Conservation (phyloP, 345 rosid genomes). For the Hibiscus trionum region DNA sequence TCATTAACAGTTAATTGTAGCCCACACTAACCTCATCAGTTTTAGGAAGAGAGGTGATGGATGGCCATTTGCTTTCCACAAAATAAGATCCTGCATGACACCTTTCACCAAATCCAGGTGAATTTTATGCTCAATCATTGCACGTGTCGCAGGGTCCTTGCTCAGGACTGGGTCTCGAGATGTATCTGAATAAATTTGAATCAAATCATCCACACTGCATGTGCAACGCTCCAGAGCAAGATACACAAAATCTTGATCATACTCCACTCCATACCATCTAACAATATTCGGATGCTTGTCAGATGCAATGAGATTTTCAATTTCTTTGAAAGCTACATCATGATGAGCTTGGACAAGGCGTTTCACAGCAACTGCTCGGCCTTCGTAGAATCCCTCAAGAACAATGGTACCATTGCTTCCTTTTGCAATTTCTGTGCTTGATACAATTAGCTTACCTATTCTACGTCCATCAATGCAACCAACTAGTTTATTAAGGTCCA, state of each 20-base stretch:
- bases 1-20: neutral
- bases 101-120: slow-evolving; percentile 39
- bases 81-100: slow-evolving; percentile 28
- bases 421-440: slow-evolving; percentile 74
- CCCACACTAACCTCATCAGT: slow-evolving; percentile 59
- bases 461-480: slow-evolving; percentile 47
- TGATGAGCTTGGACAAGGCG: slow-evolving; percentile 87
- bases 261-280: slow-evolving; percentile 92
- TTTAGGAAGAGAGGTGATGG: slow-evolving; percentile 62
- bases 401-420: slow-evolving; percentile 94
- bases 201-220: slow-evolving; percentile 73
- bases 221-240: slow-evolving; percentile 82
- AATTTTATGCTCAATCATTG: slow-evolving; percentile 32
- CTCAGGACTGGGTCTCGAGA: slow-evolving; percentile 18
- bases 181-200: slow-evolving; percentile 40
- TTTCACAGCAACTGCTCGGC: slow-evolving; percentile 89
- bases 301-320: slow-evolving; percentile 88
- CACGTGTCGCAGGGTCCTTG: slow-evolving; percentile 27
- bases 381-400: slow-evolving; percentile 84
- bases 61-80: slow-evolving; percentile 72
- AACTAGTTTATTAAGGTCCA: slow-evolving; percentile 38
- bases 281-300: slow-evolving; percentile 86
- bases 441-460: slow-evolving; percentile 72
- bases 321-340: slow-evolving; percentile 87
- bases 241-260: slow-evolving; percentile 85